Base-by-base conservation (phyloP, 2,329 filamentous ascomycete species). In the Fusarium sp. region DNA sequence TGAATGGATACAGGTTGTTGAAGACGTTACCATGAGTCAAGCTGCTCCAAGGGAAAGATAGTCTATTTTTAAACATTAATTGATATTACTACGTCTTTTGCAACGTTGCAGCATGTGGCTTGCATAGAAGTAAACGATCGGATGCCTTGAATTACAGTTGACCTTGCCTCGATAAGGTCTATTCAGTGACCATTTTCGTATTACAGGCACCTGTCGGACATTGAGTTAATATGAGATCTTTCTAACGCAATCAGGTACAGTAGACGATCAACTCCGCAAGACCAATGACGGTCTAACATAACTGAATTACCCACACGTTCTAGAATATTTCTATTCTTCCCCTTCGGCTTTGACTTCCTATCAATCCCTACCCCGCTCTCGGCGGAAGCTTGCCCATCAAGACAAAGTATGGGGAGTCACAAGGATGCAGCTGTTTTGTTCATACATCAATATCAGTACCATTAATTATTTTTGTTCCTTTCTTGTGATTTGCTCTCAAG, bases 221-320 rank as follows among this genome's bases (percentile, higher is more conserved):
- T 56, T 37, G 14, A 8, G 27, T 40, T n/a, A 14, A 45, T 6
- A 30, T n/a, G n/a, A 40, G 44, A 32, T 35, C 26, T 57, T 46
- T 18, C 60, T 65, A 70, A 69, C 68, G 57, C 63, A 45, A 69
- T 70, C 35, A 26, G 62, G 67, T 27, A 64, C 44, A 48, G 38
- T 71, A 70, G n/a, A 71, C 67, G 68, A 70, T n/a, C 38, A 56
- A 63, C 49, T 67, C 64, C 64, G 64, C 35, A 44, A 60, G 32
- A 7, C 57, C 58, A 54, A 67, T 64, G n/a, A n/a, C n/a, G 42
- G 48, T 56, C 32, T 38, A 15, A 32, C 30, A 13, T 30, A 30
- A 30, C 7, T 30, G 7, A 30, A 30, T 30, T 30, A 67, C 40
- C 62, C 64, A 67, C 64, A 53, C 14, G 18, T 67, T 67, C 64